Evolutionary conservation across 2,329 filamentous ascomycete genomes (phyloP), one percentile per base, ranked within the genome.

Genomic region (Epichloe typhina): DNA sequence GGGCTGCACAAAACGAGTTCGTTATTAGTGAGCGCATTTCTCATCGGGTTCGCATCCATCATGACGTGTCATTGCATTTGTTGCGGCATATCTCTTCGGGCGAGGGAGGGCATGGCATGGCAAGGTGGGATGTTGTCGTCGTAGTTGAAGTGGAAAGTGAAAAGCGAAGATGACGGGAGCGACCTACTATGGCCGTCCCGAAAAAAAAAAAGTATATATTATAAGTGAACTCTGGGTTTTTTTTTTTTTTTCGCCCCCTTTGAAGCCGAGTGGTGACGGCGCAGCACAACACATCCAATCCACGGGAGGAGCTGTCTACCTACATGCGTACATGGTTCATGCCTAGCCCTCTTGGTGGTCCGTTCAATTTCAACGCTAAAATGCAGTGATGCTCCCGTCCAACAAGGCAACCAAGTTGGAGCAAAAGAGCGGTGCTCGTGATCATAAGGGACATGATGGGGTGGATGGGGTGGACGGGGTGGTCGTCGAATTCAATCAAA

Each of bases 281-380:
- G 17, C 40, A 49, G 42, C 15, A 48, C 36, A 44, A 31, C 31
- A 31, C 1, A 31, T 31, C 31, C 31, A 31, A 31, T 31, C 9
- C 31, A 31, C 8, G 31, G 31, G 31, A 31, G 31, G 31, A 11
- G 31, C 31, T 31, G 31, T 31, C 31, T 31, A 9, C 31, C 31
- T 31, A 9, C 9, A 31, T 11, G 31, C 31, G 31, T 31, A 31
- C 31, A 31, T 31, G 31, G 31, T 31, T 31, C 0, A 31, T 31
- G 31, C 8, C 31, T 9, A 31, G 31, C 31, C 31, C 7, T 31
- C 31, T 31, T 11, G 31, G 31, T 26, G 42, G 13, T 8, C 3
- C 17, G 19, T 38, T 44, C 13, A 49, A 49, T 31, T 49, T 45
- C 47, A 49, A 49, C 47, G 47, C 47, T 49, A 38, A 44, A 15